Percentiles rank a stretch among this genome's conserved stretches.
phyloP scores from a whole-genome alignment of 2,329 filamentous ascomycete species.

The Talaromyces funiculosus region DNA sequence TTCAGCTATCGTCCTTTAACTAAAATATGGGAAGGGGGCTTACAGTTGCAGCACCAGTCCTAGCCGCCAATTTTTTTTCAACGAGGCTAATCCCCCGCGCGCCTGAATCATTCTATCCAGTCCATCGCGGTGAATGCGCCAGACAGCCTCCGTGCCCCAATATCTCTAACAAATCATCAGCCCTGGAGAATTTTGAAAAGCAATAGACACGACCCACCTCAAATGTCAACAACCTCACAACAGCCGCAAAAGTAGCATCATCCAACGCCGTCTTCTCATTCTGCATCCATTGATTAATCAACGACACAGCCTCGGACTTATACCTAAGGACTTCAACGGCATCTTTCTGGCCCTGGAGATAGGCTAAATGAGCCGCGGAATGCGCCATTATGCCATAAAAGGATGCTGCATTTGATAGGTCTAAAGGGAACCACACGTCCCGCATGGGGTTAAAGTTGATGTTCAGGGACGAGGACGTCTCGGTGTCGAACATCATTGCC shows the following conservation, averaged over 20 bases:
- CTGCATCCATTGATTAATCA: slow-evolving; percentile 13
- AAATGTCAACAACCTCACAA: slow-evolving; percentile 12
- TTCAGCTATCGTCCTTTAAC: background rate
- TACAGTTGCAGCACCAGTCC: slow-evolving; percentile 10
- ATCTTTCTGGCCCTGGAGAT: slow-evolving; percentile 7
- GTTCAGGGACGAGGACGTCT: background rate
- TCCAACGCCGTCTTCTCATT: slow-evolving; percentile 5
- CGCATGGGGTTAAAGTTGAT: slow-evolving; percentile 12
- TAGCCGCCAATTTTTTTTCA: slow-evolving; percentile 10
- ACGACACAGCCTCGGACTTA: slow-evolving; percentile 10
- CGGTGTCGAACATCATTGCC: slow-evolving; percentile 12
- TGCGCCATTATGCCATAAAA: slow-evolving; percentile 14
- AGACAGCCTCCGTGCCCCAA: slow-evolving; percentile 9
- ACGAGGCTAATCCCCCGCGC: background rate
- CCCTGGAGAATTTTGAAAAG: too few species aligned
- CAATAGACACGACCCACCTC: background rate
- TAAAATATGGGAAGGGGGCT: background rate
- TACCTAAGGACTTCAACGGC: slow-evolving; percentile 9
- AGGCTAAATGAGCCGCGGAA: slow-evolving; percentile 11
- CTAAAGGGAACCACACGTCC: slow-evolving; percentile 14
- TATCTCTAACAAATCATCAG: slow-evolving; percentile 3
- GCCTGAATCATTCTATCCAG: slow-evolving; percentile 10
- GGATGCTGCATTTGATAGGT: slow-evolving; percentile 14
- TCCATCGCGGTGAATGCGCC: slow-evolving; percentile 10
- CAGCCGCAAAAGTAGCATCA: slow-evolving; percentile 12